A percentile compares a stretch with the other conserved stretches of the same genome.
Evolutionary conservation across 2,329 filamentous ascomycete species (phyloP).

Genomic region (Fusarium sp.): DNA sequence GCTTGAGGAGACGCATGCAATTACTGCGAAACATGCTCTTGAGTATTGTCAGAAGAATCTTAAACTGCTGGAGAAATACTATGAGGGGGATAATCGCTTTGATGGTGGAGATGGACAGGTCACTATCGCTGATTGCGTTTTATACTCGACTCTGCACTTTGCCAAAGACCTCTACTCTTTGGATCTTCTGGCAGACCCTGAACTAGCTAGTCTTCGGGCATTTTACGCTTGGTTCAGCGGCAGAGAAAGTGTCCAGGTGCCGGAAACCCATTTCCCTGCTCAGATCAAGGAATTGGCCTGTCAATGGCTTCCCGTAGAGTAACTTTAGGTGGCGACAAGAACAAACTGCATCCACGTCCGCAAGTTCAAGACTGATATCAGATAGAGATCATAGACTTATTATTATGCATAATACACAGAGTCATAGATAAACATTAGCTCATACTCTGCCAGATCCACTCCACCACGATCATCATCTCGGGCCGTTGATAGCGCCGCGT

Average conservation of each 20-base stretch:
- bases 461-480: not conserved
- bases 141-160: slow-evolving; percentile 27
- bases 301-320: slow-evolving; percentile 25
- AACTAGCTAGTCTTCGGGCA: not conserved
- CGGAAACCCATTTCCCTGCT: slow-evolving; percentile 6
- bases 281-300: slow-evolving; percentile 9
- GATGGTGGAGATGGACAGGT: not conserved
- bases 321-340: not conserved
- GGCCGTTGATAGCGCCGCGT: not conserved
- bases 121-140: slow-evolving; percentile 25
- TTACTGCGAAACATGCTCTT: not conserved
- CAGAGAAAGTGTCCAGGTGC: slow-evolving; percentile 16
- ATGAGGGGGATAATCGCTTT: not conserved
- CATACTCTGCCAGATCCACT: not conserved
- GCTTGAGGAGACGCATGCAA: not conserved
- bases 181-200: slow-evolving; percentile 1
- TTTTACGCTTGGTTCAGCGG: slow-evolving; percentile 21
- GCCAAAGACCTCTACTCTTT: slow-evolving; percentile 20
- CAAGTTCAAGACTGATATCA: rapidly evolving
- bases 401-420: not conserved
- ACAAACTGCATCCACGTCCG: no score
- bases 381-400: not conserved
- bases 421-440: not conserved
- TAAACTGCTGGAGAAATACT: slow-evolving; percentile 15
- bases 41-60: slow-evolving; percentile 17